Base-by-base conservation (phyloP, 495 filamentous ascomycete genomes). In the Lasiosphaeria hispida region DNA sequence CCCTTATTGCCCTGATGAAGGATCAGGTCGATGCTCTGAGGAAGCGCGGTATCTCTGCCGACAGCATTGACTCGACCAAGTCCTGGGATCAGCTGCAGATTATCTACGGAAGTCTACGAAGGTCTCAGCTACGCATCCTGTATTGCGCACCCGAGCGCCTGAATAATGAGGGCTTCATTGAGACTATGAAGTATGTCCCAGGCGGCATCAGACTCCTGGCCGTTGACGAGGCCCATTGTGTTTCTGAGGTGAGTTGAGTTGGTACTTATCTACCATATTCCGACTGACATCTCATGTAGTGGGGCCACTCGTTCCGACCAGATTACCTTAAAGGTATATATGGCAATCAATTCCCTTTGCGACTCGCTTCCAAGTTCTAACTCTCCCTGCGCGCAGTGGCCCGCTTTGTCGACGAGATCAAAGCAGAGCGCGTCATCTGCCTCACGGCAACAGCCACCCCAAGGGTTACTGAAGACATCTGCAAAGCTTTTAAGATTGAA, bases 141-240 rank as follows among this genome's bases (percentile, higher is more conserved):
- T 85, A 85, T 55, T 82, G 80, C 41, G 78, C 82, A 0, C 83
- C 83, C 0, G 83, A 86, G 64, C 68, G 80, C 6, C 69, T 85
- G 19, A 85, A 84, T 57, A 85, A 82, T 55, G 80, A 83, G 47
- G 78, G 75, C 0, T 85, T 85, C 47, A 70, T 85, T 9, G 76
- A 79, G 45, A 77, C 69, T 18, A 77, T 85, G 56, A 82, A 77
- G 43, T 53, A 67, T 19, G 69, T 79, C 4, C 77, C 72, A 0
- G 77, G 76, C n/a, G 77, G 80, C 3, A 70, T 86, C 17, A 77
- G 83, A 7, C 64, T 85, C 10, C 62, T 85, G 15, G 83, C 83
- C 6, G 74, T 84, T 23, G 83, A 85, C 59, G 80, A 85, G 56
- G 82, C 82, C 7, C 82, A 84, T 67, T 85, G 82, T 55, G 79